These are phyloP conservation scores for Alternaria brassicae DNA, from an alignment of 2,329 filamentous ascomycete genomes.

Conservation along the genomic window DNA sequence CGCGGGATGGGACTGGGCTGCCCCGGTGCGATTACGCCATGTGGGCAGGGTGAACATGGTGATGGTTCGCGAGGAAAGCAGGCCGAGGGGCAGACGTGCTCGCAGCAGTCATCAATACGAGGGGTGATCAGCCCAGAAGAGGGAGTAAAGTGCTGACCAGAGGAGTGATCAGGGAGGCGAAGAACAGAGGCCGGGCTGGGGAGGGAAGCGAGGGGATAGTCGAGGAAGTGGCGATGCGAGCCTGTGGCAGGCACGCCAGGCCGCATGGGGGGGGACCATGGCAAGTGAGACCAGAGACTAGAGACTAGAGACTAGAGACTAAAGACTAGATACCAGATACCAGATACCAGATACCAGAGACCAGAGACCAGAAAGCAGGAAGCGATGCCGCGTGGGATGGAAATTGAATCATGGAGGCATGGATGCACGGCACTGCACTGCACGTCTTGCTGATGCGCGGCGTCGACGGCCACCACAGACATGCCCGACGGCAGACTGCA, in stretches of 20 bases:
- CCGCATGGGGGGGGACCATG: background rate
- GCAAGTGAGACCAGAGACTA: background rate
- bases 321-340: too few relatives aligned
- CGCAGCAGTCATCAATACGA: conserved; percentile 5
- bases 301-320: too few relatives aligned
- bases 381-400: background rate
- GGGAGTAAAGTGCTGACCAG: background rate
- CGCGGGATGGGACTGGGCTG: conserved; percentile 1
- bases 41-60: background rate
- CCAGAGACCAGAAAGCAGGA: background rate
- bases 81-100: background rate
- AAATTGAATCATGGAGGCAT: too few relatives aligned
- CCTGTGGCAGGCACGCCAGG: conserved; percentile 6
- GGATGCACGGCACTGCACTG: too few relatives aligned
- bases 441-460: background rate
- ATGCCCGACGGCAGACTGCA: conserved; percentile 1
- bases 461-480: background rate
- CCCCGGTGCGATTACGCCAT: background rate
- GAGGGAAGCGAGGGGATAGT: background rate
- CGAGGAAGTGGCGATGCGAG: conserved; percentile 11
- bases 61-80: background rate
- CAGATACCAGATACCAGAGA: too few relatives aligned
- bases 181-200: background rate
- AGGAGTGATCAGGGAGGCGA: background rate
- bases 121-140: background rate